Percentiles rank a stretch among this genome's conserved stretches.
Conservation (phyloP, 1,284 basidiomycete genomes). For the Ganoderma sp. region DNA sequence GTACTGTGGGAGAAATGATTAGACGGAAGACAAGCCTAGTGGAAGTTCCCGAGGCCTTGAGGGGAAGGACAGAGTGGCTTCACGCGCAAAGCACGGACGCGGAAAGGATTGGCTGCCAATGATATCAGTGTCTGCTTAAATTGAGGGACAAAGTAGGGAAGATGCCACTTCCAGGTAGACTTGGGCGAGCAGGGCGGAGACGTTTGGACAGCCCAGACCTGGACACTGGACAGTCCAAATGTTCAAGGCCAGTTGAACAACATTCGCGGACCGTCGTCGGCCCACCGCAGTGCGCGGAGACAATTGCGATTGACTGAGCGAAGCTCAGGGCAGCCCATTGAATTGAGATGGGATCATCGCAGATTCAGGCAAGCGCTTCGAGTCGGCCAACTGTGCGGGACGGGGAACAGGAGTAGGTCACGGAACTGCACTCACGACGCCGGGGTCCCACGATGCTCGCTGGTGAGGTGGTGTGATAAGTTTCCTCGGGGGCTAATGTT, state of each 20-base stretch:
- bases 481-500: neutral
- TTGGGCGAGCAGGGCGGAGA: neutral
- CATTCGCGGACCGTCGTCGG: neutral
- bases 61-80: neutral
- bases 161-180: neutral
- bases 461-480: conserved; percentile 2
- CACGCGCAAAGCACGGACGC: neutral
- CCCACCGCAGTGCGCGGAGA: neutral
- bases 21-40: neutral
- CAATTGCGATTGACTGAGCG: neutral
- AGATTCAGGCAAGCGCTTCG: neutral
- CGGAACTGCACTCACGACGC: conserved; percentile 5
- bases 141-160: neutral
- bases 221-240: no score
- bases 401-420: neutral
- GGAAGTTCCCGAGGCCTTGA: neutral
- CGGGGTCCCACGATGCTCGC: conserved; percentile 4
- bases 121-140: neutral
- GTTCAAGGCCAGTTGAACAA: neutral
- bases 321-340: neutral
- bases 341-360: conserved; percentile 2
- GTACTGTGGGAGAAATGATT: neutral
- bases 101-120: neutral
- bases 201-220: neutral
- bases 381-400: neutral